phyloP scores from a whole-genome alignment of 176 grass and related monocot species.

The Thalia dealbata region DNA sequence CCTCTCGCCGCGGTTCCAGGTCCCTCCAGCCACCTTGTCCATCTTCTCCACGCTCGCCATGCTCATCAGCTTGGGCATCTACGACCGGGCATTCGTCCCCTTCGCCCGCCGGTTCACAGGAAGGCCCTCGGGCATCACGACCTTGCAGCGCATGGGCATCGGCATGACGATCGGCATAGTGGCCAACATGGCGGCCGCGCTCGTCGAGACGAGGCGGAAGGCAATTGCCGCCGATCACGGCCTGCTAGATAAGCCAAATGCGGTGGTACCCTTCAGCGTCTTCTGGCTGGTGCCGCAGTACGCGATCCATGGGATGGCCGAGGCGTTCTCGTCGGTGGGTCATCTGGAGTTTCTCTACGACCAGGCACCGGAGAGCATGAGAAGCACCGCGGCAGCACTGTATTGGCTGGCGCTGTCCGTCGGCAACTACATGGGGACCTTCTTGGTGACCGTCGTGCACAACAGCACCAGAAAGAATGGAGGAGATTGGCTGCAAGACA shows the following conservation, averaged over 20 bases:
- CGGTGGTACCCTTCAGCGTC: constrained; percentile 45
- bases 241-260: constrained; percentile 29
- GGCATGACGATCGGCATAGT: constrained; percentile 50
- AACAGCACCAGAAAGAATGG: constrained; percentile 37
- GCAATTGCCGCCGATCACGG: constrained; percentile 35
- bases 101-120: constrained; percentile 33
- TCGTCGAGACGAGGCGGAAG: constrained; percentile 45
- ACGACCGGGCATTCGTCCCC: constrained; percentile 4
- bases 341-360: constrained; percentile 91
- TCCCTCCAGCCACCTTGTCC: constrained; percentile 9
- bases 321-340: constrained; percentile 73
- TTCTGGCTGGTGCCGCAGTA: constrained; percentile 87
- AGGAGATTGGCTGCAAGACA: constrained; percentile 73
- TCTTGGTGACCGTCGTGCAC: constrained; percentile 59
- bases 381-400: constrained; percentile 65
- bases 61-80: constrained; percentile 8
- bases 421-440: constrained; percentile 68
- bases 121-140: constrained; percentile 51
- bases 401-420: constrained; percentile 64
- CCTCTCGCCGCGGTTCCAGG: constrained; percentile 3
- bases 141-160: constrained; percentile 70
- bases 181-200: constrained; percentile 46
- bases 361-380: constrained; percentile 77
- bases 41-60: constrained; percentile 5
- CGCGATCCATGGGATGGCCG: constrained; percentile 56